Evolutionary conservation across 2,329 filamentous ascomycete species (phyloP), one percentile per base, ranked within the genome.

Genomic region (Cladosporium austrohemisphaericum): DNA sequence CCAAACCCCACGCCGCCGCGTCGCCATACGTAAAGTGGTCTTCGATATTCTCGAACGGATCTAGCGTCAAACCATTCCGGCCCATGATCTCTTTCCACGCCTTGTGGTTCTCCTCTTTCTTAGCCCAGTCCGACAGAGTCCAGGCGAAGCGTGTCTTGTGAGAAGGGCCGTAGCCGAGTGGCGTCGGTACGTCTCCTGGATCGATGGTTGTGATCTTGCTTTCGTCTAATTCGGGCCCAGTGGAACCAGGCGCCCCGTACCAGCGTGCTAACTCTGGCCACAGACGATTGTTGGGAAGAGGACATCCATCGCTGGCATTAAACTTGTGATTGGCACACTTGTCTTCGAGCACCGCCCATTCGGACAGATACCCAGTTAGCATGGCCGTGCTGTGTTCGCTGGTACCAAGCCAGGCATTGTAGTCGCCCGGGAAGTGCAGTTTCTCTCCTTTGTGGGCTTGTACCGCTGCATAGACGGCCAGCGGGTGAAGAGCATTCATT

Each of bases 381-480:
- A 66, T 65, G 4, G 72, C 75, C 2, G 66, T 71, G 33, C 68
- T 72, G 52, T 74, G 67, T 29, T 69, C 68, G 7, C 66, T 58
- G n/a, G 66, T 61, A 2, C 57, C 59, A 25, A 76, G 68, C 76
- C 75, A 80, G 2, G 69, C 61, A 5, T 56, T 49, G 28, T 71
- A 62, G 41, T 75, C 72, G 4, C 67, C 67, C 0, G 74, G 73
- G 50, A 72, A 79, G 3, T 66, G 63, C 3, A 79, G 59, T 3
- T 64, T 63, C 36, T 70, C 55, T 13, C 63, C 61, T 7, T 74
- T 62, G 35, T 73, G 62, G 19, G 69, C 70, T 41, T 71, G 68
- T 0, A 79, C 72, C 1, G 69, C 66, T 2, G 75, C 75, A 55
- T 79, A 79, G 10, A 79, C 65, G 3, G 71, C 75, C 3, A 79